Evolutionary conservation across 2,329 filamentous ascomycete genomes (phyloP).

Genomic region (Drechmeria coniospora): DNA sequence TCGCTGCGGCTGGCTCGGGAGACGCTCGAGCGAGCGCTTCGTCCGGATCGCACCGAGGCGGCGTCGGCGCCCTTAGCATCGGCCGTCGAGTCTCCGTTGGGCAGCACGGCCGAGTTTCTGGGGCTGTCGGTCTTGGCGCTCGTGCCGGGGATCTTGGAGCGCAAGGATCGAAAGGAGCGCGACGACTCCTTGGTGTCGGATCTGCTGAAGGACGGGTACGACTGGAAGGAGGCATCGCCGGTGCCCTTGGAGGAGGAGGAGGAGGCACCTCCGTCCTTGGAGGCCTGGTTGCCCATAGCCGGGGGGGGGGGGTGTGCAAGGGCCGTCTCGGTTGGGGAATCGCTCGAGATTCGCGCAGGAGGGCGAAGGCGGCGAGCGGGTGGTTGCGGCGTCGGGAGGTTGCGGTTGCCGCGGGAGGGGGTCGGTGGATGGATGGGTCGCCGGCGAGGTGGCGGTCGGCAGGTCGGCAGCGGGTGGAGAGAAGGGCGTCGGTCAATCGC

Average conservation of each 20-base stretch:
- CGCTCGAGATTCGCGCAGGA: too few species aligned
- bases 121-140: constrained; percentile 63
- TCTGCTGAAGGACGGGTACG: constrained; percentile 81
- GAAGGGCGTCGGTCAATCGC: too few species aligned
- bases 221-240: constrained; percentile 42
- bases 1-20: constrained; percentile 32
- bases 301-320: neutral
- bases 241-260: too few species aligned
- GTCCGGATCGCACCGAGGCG: constrained; percentile 57
- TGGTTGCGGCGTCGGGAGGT: too few species aligned
- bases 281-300: constrained; percentile 74
- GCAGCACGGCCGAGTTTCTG: constrained; percentile 53
- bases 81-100: constrained; percentile 36
- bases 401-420: too few species aligned
- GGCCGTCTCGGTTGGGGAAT: too few species aligned
- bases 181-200: constrained; percentile 88
- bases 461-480: too few species aligned
- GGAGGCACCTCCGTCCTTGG: constrained; percentile 38
- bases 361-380: too few species aligned
- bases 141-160: constrained; percentile 77
- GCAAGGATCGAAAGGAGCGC: constrained; percentile 69
- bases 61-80: constrained; percentile 57
- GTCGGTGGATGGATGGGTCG: too few species aligned
- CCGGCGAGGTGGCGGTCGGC: too few species aligned
- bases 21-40: constrained; percentile 37